Evolutionary conservation across 768 basidiomycete genomes (phyloP), one percentile per base, ranked within the genome.

Genomic region (Suillus paluster): DNA sequence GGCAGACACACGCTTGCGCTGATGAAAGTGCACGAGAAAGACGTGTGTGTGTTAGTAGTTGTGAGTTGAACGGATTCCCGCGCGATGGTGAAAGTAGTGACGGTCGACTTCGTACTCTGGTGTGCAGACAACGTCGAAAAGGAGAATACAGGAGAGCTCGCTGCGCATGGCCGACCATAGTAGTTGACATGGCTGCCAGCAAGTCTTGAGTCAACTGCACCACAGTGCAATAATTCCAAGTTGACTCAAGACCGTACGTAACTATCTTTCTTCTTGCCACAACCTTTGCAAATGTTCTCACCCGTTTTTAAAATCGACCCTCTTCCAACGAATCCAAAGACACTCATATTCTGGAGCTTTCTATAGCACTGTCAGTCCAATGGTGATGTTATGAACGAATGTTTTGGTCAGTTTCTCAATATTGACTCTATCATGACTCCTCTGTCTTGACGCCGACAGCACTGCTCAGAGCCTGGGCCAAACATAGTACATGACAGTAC

Each of bases 1-100:
- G n/a, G 21, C 21, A 57, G 25, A 61, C 60, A 57, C 34, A 61
- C 60, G 41, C 23, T 61, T 61, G 60, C 7, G 34, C 33, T 33
- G 55, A 57, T 38, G 59, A 60, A n/a, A 34, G 25, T 17, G 54
- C 11, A 27, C 54, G 36, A 39, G 54, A 55, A 39, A 55, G 38
- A 17, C 23, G 38, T 17, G 23, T 19, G 9, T 17, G 21, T 23
- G 21, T 21, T 44, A 44, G 23, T 23, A 23, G 34, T 38, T 38
- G 25, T 39, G 38, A 15, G 23, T 19, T 27, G 25, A 27, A 55
- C 5, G 19, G 5, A 39, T 55, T 39, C 38, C 17, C 38, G 23
- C 38, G 38, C 17, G 23, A 27, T 25, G 38, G 11, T 34, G 12
- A 25, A 25, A 38, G 54, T 21, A 55, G 38, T 17, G 17, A 39